Evolutionary conservation across 805 yeast genomes (phyloP).

Genomic region (Metschnikowia shivogae): DNA sequence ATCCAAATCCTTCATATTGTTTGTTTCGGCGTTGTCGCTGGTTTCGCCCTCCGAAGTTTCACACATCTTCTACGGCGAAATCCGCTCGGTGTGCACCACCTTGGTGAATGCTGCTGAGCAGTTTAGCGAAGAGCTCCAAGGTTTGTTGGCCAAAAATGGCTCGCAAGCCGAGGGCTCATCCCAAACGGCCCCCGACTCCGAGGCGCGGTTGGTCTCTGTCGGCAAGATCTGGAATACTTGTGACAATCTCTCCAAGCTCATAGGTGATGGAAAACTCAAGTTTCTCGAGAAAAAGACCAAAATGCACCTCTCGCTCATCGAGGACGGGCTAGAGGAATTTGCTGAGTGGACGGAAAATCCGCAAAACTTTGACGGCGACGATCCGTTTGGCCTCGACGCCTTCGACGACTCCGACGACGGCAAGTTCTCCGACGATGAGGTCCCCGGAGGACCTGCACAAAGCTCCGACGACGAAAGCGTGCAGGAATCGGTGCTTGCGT

Average conservation of each 20-base stretch:
- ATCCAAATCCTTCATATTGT: conserved; percentile 40
- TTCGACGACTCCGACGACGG: conserved; percentile 28
- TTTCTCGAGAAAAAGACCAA: conserved; percentile 46
- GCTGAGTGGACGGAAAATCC: conserved; percentile 70
- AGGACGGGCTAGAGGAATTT: conserved; percentile 64
- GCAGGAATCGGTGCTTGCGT: conserved; percentile 24
- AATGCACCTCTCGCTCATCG: conserved; percentile 43
- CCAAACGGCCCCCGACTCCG: conserved; percentile 25
- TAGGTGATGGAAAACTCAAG: conserved; percentile 51
- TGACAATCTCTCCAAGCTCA: conserved; percentile 41
- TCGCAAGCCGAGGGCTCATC: conserved; percentile 8
- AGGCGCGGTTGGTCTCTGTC: conserved; percentile 48
- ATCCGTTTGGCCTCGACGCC: conserved; percentile 47
- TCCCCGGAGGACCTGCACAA: conserved; percentile 7
- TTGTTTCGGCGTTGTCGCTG: conserved; percentile 41
- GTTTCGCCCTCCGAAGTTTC: conserved; percentile 26
- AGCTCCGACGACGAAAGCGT: conserved; percentile 1
- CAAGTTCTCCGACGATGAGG: conserved; percentile 17
- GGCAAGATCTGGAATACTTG: conserved; percentile 74
- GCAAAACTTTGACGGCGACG: conserved; percentile 39
- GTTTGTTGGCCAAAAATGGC: conserved; percentile 11
- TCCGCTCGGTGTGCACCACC: conserved; percentile 20
- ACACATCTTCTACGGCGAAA: conserved; percentile 37
- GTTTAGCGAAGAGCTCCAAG: conserved; percentile 28
- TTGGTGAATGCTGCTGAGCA: conserved; percentile 17